Base-by-base conservation (phyloP, 2,329 filamentous ascomycete genomes). In the Diplodia intermedia region DNA sequence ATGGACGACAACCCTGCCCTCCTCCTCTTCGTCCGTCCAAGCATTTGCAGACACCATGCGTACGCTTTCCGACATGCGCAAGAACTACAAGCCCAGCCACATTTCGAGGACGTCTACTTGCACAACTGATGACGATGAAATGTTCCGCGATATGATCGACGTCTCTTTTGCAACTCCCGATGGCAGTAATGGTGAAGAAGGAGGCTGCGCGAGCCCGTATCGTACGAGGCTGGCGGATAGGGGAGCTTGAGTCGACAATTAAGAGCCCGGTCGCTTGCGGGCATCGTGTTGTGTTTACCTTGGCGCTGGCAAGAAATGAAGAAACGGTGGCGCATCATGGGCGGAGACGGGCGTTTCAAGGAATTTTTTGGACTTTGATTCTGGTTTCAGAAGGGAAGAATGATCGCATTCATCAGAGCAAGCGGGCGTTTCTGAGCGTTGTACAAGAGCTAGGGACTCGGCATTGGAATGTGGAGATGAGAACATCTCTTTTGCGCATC, bases 31-130 rank as follows among this genome's bases (percentile, higher is more conserved):
- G 15, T 31, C 62, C 2, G 18, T 36, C 23, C 50, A 52, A 38
- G 56, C 55, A 15, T 67, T 67, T 26, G 66, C 49, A 8, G 43
- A 23, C 31, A 62, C 56, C n/a, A 33, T 67, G 8, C 66, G 50
- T 56, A 38, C 50, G n/a, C 66, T 67, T 14, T 55, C 65, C 20
- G 26, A 53, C 36, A 29, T 11, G 66, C 55, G 47, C 36, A 53
- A 31, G n/a, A 67, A 67, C 33, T 49, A 50, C 56, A 67, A 61
- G 49, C 55, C 55, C 9, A 43, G 47, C 47, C 47, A 38, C 47
- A 38, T 67, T 23, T 65, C 60, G n/a, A 65, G 38, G n/a, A 63
- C 60, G 12, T 52, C 52, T 18, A 40, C 26, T 6, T 63, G 66
- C 49, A n/a, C 50, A 47, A 18, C 40, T 14, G 61, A 14, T 7